phyloP scores from a whole-genome alignment of 140 eudicot species.

The Bidens hawaiensis region DNA sequence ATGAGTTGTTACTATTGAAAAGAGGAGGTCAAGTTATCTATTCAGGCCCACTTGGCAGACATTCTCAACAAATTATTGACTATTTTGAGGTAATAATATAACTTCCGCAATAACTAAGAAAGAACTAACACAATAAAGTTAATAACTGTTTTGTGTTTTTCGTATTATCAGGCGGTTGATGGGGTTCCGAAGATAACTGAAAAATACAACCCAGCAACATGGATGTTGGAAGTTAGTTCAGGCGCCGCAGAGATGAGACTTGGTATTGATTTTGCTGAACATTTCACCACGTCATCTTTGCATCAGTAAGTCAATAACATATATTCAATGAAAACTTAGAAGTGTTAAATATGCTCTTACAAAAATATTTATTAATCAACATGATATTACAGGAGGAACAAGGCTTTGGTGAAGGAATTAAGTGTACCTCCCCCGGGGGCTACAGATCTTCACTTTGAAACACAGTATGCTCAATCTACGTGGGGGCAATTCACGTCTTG shows the following conservation, averaged over 20 bases:
- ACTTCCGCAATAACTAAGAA: background rate
- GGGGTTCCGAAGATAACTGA: slow-evolving; percentile 41
- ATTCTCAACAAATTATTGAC: slow-evolving; percentile 64
- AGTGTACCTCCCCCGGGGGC: slow-evolving; percentile 47
- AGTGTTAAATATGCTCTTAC: background rate
- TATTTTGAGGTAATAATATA: slow-evolving; percentile 55
- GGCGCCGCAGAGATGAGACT: slow-evolving; percentile 36
- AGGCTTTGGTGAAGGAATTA: slow-evolving; percentile 43
- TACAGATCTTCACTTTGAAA: slow-evolving; percentile 42
- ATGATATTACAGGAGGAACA: slow-evolving; percentile 33
- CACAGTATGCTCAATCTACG: slow-evolving; percentile 39
- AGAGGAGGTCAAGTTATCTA: slow-evolving; percentile 88
- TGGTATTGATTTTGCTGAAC: slow-evolving; percentile 38
- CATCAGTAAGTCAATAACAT: slow-evolving; percentile 30
- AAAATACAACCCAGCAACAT: slow-evolving; percentile 44
- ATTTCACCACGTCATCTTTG: slow-evolving; percentile 23
- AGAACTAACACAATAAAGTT: background rate
- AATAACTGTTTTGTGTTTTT: background rate
- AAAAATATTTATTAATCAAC: background rate
- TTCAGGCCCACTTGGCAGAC: slow-evolving; percentile 70
- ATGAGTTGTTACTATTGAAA: slow-evolving; percentile 77
- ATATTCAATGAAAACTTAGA: background rate
- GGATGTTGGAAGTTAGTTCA: slow-evolving; percentile 50
- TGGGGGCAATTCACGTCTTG: slow-evolving; percentile 42
- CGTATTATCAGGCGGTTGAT: slow-evolving; percentile 18